Percentiles rank a stretch among this genome's conserved stretches.
Conservation (phyloP, 192 early-diverging fungal genomes). For the Entophlyctis luteolus region DNA sequence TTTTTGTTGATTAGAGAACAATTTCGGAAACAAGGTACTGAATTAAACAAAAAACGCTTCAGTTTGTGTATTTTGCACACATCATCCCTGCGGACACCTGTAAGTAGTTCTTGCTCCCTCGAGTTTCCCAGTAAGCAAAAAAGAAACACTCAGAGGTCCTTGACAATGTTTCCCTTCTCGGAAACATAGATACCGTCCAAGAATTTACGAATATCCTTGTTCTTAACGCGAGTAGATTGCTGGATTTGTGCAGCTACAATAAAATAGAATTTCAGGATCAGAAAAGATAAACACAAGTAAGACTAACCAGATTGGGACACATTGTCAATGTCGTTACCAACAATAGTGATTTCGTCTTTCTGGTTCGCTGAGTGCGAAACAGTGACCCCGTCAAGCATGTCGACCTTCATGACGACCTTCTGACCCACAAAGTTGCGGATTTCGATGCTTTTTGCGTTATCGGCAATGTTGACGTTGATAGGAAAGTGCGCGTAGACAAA, state of each 20-base stretch:
- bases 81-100: too few relatives aligned
- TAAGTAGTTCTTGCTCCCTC: too few relatives aligned
- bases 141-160: conserved; percentile 11
- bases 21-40: too few relatives aligned
- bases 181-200: conserved; percentile 97
- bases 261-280: conserved; percentile 1
- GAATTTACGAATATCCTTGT: conserved; percentile 99
- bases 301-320: conserved; percentile 86
- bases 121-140: too few relatives aligned
- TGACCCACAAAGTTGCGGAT: conserved; percentile 99
- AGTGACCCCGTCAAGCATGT: conserved; percentile 80
- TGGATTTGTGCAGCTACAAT: conserved; percentile 88
- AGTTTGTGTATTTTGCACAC: too few relatives aligned
- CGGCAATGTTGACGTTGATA: conserved; percentile 88
- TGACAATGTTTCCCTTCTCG: conserved; percentile 59
- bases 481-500: conserved; percentile 99
- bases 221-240: conserved; percentile 86
- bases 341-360: conserved; percentile 94
- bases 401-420: conserved; percentile 82
- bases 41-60: too few relatives aligned
- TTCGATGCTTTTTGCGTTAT: conserved; percentile 75
- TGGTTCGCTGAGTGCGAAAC: conserved; percentile 68
- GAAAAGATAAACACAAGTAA: too few relatives aligned
- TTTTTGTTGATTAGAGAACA: too few relatives aligned
- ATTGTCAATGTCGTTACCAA: conserved; percentile 89